phyloP scores from a whole-genome alignment of 106 monocot species.

The Hemerocallis citrina region DNA sequence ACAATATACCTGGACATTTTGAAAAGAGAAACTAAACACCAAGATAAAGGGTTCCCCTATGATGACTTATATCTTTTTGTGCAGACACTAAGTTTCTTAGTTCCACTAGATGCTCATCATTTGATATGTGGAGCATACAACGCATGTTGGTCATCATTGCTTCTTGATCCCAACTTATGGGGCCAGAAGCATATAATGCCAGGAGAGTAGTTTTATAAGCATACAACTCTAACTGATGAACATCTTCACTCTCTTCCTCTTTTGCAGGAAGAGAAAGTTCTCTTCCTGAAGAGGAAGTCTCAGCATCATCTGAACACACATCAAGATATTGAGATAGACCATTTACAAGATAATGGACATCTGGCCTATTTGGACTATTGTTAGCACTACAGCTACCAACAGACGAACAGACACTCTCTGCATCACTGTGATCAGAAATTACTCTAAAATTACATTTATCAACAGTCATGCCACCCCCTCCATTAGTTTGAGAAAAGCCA shows the following conservation, averaged over 20 bases:
- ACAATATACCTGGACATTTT: constrained; percentile 3
- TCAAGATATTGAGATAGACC: constrained; percentile 21
- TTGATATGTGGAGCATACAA: constrained; percentile 55
- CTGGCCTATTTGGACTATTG: constrained; percentile 17
- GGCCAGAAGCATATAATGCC: constrained; percentile 69
- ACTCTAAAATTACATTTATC: not conserved
- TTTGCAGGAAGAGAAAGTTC: constrained; percentile 14
- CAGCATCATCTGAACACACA: constrained; percentile 24
- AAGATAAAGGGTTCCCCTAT: not conserved
- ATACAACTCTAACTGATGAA: constrained; percentile 55
- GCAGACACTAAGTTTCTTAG: constrained; percentile 36
- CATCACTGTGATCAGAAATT: constrained; percentile 16
- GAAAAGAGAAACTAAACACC: not conserved
- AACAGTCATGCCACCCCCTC: not conserved
- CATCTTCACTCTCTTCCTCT: constrained; percentile 15
- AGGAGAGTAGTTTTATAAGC: constrained; percentile 46
- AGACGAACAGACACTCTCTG: constrained; percentile 35
- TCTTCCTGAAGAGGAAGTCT: constrained; percentile 17
- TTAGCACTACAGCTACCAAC: constrained; percentile 46
- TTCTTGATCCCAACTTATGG: constrained; percentile 88
- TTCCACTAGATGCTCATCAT: constrained; percentile 60
- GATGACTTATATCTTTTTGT: constrained; percentile 10
- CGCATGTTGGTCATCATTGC: constrained; percentile 69
- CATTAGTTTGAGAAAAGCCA: constrained; percentile 15
- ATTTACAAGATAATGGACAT: constrained; percentile 1